Evolutionary conservation across 495 filamentous ascomycete genomes (phyloP), one percentile per base, ranked within the genome.

Genomic region (Penicillium robsamsonii): DNA sequence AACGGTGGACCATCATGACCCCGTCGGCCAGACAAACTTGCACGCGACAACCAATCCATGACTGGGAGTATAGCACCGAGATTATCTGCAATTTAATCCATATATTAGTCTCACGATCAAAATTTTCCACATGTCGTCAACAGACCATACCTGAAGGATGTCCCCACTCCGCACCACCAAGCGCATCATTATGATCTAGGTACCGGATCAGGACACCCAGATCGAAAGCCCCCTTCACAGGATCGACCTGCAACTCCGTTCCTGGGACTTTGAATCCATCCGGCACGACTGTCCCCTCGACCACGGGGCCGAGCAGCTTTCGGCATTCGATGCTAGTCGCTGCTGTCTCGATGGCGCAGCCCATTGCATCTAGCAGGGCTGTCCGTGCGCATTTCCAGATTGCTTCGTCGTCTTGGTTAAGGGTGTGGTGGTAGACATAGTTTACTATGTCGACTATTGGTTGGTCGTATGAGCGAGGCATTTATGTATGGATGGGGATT

Each of bases 181-280:
- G 56, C 18, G 71, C 74, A 67, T 79, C 77, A 46, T 79, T 79
- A 40, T 77, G 75, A 47, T 79, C 77, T 20, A 78, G 55, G 53
- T 76, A 78, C 4, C 74, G 66, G 11, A 79, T 75, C 54, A 78
- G 51, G 8, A 67, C 55, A 3, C 77, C 75, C 22, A 80, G n/a
- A 46, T 74, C 70, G 49, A 79, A 79, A 7, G 75, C 69, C 0
- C 77, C 77, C 43, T 78, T 67, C 2, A 78, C 35, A 3, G 70
- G 69, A 54, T 79, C 75, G 4, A 77, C 46, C 4, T 61, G 37
- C 24, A 64, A 59, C 15, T 46, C 6, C n/a, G 77, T 79, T 1
- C 77, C 77, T 1, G 77, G 77, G 1, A 80, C 51, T 22, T 59
- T 62, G 58, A 78, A 79, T n/a, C 77, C 76, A 54, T 67, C 47